Conservation (phyloP, 2,329 filamentous ascomycete species). For the Emydomyces testavorans region DNA sequence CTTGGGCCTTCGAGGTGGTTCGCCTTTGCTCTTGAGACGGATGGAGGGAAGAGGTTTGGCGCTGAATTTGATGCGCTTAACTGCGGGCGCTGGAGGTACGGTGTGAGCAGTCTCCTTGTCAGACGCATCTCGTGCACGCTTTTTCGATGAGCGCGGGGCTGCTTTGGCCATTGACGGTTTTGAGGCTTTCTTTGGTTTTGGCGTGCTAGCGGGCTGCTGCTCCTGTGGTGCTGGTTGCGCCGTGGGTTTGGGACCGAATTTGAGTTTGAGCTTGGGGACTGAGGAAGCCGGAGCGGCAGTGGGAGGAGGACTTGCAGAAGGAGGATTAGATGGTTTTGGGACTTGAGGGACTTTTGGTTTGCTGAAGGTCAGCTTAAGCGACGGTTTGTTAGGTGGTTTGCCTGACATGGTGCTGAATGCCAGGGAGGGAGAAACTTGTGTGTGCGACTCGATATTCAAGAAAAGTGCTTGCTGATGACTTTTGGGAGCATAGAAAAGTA, state of each 20-base stretch:
- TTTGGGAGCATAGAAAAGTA: too few species aligned
- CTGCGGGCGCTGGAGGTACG: conserved; percentile 4
- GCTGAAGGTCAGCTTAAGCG: conserved; percentile 34
- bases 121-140: conserved; percentile 13
- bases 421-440: not conserved
- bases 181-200: conserved; percentile 17
- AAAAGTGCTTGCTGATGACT: too few species aligned
- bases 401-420: conserved; percentile 5
- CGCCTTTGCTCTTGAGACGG: conserved; percentile 55
- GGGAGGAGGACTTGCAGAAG: conserved; percentile 16
- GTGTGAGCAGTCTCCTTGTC: conserved; percentile 5
- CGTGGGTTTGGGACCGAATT: conserved; percentile 26
- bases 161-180: conserved; percentile 18
- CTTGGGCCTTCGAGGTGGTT: conserved; percentile 54
- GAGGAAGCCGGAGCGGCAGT: conserved; percentile 18
- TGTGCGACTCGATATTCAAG: too few species aligned
- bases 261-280: conserved; percentile 33
- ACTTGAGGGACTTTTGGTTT: conserved; percentile 27
- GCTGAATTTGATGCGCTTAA: conserved; percentile 32
- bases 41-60: conserved; percentile 34
- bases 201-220: conserved; percentile 17
- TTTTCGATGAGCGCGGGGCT: conserved; percentile 14
- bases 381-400: conserved; percentile 30
- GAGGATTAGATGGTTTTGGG: conserved; percentile 18
- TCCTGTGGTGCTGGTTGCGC: conserved; percentile 18